Evolutionary conservation across 2,329 filamentous ascomycete genomes (phyloP).

Genomic region (Intubia oerlemansii): DNA sequence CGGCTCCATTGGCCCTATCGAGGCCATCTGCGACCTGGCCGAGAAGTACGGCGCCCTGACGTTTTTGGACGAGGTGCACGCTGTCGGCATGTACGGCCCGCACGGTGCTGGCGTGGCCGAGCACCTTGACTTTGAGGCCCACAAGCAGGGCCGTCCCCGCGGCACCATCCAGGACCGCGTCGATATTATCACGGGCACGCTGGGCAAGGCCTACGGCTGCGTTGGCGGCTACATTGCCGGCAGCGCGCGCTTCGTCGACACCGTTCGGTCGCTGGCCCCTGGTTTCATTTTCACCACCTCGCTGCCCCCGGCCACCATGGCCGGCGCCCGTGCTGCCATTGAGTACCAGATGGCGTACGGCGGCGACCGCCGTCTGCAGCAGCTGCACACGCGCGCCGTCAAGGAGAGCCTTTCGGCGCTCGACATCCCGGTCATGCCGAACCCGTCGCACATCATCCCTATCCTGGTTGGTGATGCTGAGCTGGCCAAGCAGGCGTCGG

Average conservation of each 20-base stretch:
- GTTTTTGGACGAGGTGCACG: slow-evolving; percentile 96
- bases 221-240: slow-evolving; percentile 96
- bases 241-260: slow-evolving; percentile 68
- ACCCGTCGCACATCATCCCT: slow-evolving; percentile 90
- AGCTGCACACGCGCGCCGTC: slow-evolving; percentile 86
- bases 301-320: slow-evolving; percentile 90
- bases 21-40: slow-evolving; percentile 84
- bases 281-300: slow-evolving; percentile 99
- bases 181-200: slow-evolving; percentile 92
- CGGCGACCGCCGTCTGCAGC: slow-evolving; percentile 78
- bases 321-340: slow-evolving; percentile 75
- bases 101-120: slow-evolving; percentile 90
- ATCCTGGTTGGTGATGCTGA: slow-evolving; percentile 88
- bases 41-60: slow-evolving; percentile 97
- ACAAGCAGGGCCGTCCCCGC: slow-evolving; percentile 48
- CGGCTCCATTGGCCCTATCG: slow-evolving; percentile 87
- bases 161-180: slow-evolving; percentile 89
- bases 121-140: slow-evolving; percentile 84
- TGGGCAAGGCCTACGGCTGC: slow-evolving; percentile 94
- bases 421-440: slow-evolving; percentile 92
- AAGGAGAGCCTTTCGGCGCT: slow-evolving; percentile 61
- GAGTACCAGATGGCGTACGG: slow-evolving; percentile 78
- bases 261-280: slow-evolving; percentile 80
- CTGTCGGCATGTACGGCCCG: slow-evolving; percentile 97
- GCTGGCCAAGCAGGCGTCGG: slow-evolving; percentile 75